These are phyloP conservation scores for Amauroascus niger DNA, from an alignment of 2,329 filamentous ascomycete genomes.

Conservation along the genomic window DNA sequence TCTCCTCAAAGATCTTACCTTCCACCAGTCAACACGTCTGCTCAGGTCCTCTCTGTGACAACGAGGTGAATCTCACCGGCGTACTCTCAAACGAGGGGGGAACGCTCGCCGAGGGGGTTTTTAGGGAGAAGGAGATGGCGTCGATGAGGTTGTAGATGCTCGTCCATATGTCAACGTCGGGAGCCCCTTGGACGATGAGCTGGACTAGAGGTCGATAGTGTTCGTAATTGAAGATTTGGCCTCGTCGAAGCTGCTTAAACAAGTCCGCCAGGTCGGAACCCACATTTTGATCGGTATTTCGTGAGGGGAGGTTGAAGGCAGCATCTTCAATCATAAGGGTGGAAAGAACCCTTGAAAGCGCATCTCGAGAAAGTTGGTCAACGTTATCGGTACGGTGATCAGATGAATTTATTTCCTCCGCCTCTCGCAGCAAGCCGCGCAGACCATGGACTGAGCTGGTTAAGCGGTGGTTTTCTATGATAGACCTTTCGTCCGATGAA, in stretches of 20 bases:
- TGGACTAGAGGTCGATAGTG: slow-evolving; percentile 13
- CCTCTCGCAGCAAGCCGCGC: slow-evolving; percentile 6
- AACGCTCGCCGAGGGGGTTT: slow-evolving; percentile 9
- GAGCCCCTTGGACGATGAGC: slow-evolving; percentile 15
- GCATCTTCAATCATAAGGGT: slow-evolving; percentile 8
- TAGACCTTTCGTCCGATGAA: slow-evolving; percentile 7
- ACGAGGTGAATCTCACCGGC: slow-evolving; percentile 11
- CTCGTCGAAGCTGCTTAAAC: slow-evolving; percentile 1
- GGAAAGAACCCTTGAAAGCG: slow-evolving; percentile 10
- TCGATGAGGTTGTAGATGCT: slow-evolving; percentile 12
- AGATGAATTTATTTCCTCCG: slow-evolving; percentile 6
- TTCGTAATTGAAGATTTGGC: slow-evolving; percentile 10
- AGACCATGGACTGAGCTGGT: slow-evolving; percentile 1
- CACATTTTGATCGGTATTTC: slow-evolving; percentile 2
- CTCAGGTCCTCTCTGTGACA: slow-evolving; percentile 16
- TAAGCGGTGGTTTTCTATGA: slow-evolving; percentile 10
- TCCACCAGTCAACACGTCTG: slow-evolving; percentile 18
- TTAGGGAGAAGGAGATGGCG: slow-evolving; percentile 13
- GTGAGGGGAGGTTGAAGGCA: slow-evolving; percentile 13
- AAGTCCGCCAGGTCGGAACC: slow-evolving; percentile 9
- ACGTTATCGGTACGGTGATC: slow-evolving; percentile 7
- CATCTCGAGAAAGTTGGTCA: slow-evolving; percentile 5
- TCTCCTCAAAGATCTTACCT: slow-evolving; percentile 18
- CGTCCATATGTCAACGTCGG: slow-evolving; percentile 16
- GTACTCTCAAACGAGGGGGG: slow-evolving; percentile 11